Evolutionary conservation across 306 rosid genomes (phyloP).

Genomic region (Cucumis cinereus): DNA sequence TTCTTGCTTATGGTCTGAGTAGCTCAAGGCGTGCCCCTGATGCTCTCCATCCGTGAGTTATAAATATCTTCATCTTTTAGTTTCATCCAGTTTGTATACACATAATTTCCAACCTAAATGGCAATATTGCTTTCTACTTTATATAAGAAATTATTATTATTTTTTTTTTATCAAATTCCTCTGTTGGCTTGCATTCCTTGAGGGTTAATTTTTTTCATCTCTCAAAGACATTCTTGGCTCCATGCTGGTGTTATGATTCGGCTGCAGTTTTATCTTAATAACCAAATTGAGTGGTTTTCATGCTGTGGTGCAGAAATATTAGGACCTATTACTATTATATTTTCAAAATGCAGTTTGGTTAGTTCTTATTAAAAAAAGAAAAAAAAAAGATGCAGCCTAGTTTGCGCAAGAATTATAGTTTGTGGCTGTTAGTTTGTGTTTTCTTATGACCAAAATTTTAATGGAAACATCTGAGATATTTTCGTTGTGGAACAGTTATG

Average conservation of each 20-base stretch:
- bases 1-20: constrained; percentile 89
- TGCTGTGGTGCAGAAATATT: neutral
- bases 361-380: neutral
- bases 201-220: neutral
- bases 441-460: neutral
- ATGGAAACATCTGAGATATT: constrained; percentile 6
- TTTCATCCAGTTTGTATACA: neutral
- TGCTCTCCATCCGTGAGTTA: constrained; percentile 91
- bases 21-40: constrained; percentile 99
- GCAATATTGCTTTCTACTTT: neutral
- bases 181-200: neutral
- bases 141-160: no score
- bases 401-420: neutral
- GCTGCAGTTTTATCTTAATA: neutral
- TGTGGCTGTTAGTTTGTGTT: neutral
- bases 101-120: neutral
- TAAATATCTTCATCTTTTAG: constrained; percentile 1
- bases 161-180: neutral
- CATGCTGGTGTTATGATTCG: neutral
- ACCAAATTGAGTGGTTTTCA: neutral
- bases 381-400: no score
- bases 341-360: neutral
- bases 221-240: neutral
- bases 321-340: neutral
- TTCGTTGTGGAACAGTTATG: constrained; percentile 52